A percentile compares a stretch with the other conserved stretches of the same genome.
Evolutionary conservation across 345 rosid species (phyloP).

Genomic region (Pugionium dolabratum): DNA sequence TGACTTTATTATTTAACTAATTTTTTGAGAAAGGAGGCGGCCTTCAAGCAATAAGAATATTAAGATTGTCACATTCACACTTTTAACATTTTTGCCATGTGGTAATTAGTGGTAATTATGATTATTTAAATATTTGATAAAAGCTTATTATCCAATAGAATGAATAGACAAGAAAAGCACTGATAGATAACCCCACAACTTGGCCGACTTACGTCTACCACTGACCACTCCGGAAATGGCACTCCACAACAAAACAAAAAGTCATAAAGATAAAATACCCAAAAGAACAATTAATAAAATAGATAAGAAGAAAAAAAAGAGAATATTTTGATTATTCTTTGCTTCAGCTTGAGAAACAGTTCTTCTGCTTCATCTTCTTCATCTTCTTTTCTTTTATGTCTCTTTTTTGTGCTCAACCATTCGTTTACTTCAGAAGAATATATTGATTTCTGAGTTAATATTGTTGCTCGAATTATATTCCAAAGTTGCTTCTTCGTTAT

Average conservation of each 20-base stretch:
- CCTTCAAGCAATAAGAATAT: too few relatives aligned
- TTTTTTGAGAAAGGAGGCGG: too few relatives aligned
- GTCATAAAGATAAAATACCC: neutral
- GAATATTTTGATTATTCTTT: conserved; percentile 36
- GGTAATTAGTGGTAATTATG: too few relatives aligned
- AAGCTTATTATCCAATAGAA: conserved; percentile 14
- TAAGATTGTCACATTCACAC: too few relatives aligned
- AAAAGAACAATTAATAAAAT: neutral
- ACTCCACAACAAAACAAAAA: conserved; percentile 24
- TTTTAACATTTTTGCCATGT: too few relatives aligned
- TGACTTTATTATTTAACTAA: too few relatives aligned
- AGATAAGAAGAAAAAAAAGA: conserved; percentile 2
- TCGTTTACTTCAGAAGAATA: too few relatives aligned
- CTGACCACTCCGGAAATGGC: conserved; percentile 26
- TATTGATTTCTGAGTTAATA: conserved; percentile 26
- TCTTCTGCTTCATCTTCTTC: conserved; percentile 13
- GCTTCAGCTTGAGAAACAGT: conserved; percentile 30
- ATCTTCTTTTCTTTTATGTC: neutral
- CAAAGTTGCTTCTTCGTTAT: conserved; percentile 37
- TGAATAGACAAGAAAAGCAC: conserved; percentile 31
- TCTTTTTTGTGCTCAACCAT: conserved; percentile 22
- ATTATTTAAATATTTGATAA: neutral
- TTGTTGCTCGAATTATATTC: conserved; percentile 22
- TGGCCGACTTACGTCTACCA: conserved; percentile 23
- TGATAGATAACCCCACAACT: conserved; percentile 30